Evolutionary conservation across 164 flowering plant genomes (phyloP).

Genomic region (Magnolia changhungtana): DNA sequence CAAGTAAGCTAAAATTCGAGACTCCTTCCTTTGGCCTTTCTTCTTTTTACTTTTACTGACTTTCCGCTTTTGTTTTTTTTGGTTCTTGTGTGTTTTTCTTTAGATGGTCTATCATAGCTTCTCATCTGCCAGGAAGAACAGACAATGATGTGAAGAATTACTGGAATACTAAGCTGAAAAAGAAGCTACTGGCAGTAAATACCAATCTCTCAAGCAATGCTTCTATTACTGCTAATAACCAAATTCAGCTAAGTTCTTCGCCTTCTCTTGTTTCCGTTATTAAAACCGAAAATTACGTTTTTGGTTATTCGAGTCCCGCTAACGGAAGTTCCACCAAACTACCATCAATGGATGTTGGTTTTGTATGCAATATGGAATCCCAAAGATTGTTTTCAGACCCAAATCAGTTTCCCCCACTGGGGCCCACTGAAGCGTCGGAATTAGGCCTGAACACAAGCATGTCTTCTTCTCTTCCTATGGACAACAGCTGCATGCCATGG

Average conservation of each 20-base stretch:
- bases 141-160: constrained; percentile 8
- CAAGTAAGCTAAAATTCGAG: constrained; percentile 29
- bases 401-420: not conserved
- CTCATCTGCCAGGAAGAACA: constrained; percentile 6
- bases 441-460: not conserved
- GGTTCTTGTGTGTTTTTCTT: not conserved
- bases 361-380: not conserved
- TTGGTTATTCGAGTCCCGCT: not conserved
- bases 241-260: not conserved
- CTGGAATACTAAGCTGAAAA: constrained; percentile 10
- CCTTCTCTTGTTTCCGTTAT: not conserved
- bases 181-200: not conserved
- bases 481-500: not conserved
- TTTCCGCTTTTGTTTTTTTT: not conserved
- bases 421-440: not conserved
- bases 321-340: not conserved
- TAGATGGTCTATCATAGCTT: constrained; percentile 7
- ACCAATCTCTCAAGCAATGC: not conserved
- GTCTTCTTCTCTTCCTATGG: not conserved
- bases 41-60: not conserved
- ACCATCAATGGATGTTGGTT: constrained; percentile 2
- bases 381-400: constrained; percentile 1
- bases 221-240: not conserved
- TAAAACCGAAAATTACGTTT: not conserved
- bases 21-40: not conserved